These are phyloP conservation scores for Linnemannia elongata DNA, from an alignment of 192 early-diverging fungal species.

Conservation along the genomic window DNA sequence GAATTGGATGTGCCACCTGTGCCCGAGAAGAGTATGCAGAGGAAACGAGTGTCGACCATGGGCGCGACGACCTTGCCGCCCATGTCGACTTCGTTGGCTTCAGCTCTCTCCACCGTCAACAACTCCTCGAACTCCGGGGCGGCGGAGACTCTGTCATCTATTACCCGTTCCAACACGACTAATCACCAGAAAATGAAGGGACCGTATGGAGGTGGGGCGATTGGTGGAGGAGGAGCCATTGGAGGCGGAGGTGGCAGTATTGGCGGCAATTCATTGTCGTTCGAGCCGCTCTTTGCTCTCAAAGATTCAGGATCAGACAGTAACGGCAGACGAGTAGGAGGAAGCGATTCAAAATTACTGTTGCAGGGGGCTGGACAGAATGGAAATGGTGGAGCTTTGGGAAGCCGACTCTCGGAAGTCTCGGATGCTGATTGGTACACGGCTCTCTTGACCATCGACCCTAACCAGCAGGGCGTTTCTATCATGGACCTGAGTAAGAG, in stretches of 20 bases:
- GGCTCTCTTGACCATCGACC: conserved; percentile 10
- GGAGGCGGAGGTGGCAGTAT: background rate
- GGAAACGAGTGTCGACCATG: conserved; percentile 51
- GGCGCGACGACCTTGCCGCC: conserved; percentile 22
- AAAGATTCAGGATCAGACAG: conserved; percentile 20
- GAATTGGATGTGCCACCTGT: conserved; percentile 41
- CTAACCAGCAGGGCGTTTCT: conserved; percentile 38
- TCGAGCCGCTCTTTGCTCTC: conserved; percentile 49
- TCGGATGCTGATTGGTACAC: conserved; percentile 46
- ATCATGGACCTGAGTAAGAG: conserved; percentile 49
- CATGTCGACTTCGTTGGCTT: conserved; percentile 18
- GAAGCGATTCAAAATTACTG: background rate
- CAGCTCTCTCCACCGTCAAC: conserved; percentile 3
- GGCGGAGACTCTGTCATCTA: conserved; percentile 8
- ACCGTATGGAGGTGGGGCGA: conserved; percentile 17
- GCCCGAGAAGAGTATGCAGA: conserved; percentile 42
- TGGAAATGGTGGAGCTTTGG: background rate
- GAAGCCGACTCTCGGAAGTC: conserved; percentile 30
- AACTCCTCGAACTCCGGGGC: background rate
- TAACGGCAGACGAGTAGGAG: background rate
- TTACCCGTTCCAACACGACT: conserved; percentile 6
- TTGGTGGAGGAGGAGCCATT: background rate
- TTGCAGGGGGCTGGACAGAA: background rate
- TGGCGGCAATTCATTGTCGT: conserved; percentile 24
- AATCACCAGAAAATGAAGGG: conserved; percentile 4